Base-by-base conservation (phyloP, 176 grass and related monocot species). In the Tuctoria greenei region DNA sequence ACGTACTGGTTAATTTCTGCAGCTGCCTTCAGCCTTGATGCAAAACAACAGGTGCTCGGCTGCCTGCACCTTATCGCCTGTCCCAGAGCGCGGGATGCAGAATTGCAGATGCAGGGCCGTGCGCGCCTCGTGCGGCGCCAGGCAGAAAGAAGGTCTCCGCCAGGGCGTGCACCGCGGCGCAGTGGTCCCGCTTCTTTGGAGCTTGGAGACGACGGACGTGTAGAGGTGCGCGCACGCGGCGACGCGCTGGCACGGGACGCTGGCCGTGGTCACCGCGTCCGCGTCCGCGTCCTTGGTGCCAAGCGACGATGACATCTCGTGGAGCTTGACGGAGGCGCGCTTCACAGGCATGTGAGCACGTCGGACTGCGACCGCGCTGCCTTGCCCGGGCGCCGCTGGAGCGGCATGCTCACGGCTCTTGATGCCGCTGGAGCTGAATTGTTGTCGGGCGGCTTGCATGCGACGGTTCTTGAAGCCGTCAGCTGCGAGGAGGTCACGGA, bases 41-140 rank as follows among this genome's bases (percentile, higher is more conserved):
- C 91, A 93, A 62, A 72, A 23, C 45, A 87, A 44, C 74, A 93
- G 50, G 42, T 64, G 78, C 58, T 77, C 54, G 8, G 71, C 77
- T 5, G 83, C 77, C 5, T 38, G 43, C 7, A 23, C 62, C 80
- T 75, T 89, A 27, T 85, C 69, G 81, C 27, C 72, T 71, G 21
- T 93, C 79, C 95, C 91, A 97, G 24, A 97, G 76, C 40, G 57
- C 50, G n/a, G n/a, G n/a, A n/a, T n/a, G n/a, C n/a, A n/a, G n/a
- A n/a, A n/a, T n/a, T n/a, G n/a, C 0, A 88, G 95, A 0, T 93
- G 81, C 13, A 97, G 78, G 4, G 57, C 39, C 5, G 60, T 66
- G 25, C 86, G 84, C 2, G 82, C 84, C 67, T 93, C 78, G 3
- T 50, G 84, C 39, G 91, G 95, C 3, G 91, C 85, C n/a, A 63